Conservation (phyloP, 164 flowering plant species). For the Liriodendron chinense region DNA sequence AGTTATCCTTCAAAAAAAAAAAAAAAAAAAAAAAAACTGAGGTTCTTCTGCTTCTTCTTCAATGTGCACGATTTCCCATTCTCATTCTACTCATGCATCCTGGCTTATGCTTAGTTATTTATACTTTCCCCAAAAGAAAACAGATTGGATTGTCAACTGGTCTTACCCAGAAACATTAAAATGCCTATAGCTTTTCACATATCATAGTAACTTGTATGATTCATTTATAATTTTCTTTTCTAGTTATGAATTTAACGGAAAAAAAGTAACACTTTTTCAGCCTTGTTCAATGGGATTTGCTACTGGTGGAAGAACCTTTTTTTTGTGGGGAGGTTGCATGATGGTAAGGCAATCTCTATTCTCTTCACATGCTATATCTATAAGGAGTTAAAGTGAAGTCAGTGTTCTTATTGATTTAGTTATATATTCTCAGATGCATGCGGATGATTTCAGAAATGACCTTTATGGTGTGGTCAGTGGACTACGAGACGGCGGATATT, state of each 20-base stretch:
- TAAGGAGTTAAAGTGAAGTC: neutral
- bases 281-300: conserved; percentile 99
- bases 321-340: conserved; percentile 99
- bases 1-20: no score
- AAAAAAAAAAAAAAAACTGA: no score
- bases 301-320: conserved; percentile 95
- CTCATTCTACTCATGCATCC: no score
- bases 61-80: no score
- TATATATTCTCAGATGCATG: conserved; percentile 79
- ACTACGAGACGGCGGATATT: conserved; percentile 91
- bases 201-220: neutral
- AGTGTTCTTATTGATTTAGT: conserved; percentile 7
- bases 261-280: conserved; percentile 33
- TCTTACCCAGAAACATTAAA: neutral
- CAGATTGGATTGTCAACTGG: neutral
- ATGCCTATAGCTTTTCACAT: neutral
- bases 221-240: neutral
- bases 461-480: conserved; percentile 69
- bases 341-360: conserved; percentile 52
- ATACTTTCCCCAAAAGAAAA: no score
- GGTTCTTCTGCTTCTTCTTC: no score
- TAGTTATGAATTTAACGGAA: neutral
- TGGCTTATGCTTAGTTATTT: no score
- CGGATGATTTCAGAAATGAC: conserved; percentile 89
- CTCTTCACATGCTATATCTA: neutral